Evolutionary conservation across 2,329 filamentous ascomycete genomes (phyloP), one percentile per base, ranked within the genome.

Genomic region (Ophiocordyceps sinensis): DNA sequence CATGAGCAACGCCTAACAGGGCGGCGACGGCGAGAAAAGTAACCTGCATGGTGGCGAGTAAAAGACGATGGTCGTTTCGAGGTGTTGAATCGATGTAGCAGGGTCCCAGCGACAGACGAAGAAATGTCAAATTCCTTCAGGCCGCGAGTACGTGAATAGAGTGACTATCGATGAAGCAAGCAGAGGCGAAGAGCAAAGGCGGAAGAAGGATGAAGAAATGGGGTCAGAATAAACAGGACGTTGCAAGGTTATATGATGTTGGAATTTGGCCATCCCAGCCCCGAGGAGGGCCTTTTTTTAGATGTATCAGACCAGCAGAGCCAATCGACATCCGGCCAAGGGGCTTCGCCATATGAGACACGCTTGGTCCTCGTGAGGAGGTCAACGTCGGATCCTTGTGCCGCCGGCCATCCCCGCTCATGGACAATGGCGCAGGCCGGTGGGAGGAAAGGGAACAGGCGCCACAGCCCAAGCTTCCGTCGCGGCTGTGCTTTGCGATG

Each of bases 21-120:
- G 70, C 63, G 46, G 70, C 57, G 34, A 70, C 53, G 47, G 61
- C 54, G 49, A 71, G 51, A 45, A 65, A 61, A 47, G 65, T 58
- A 61, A 72, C 68, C 45, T 69, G 65, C 73, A 77, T 77, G 47
- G 64, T 72, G 61, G 52, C 45, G 23, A 7, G 23, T 4, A 4
- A 5, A 26, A 5, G 9, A 39, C 41, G 43, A 46, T 43, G 41
- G 49, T 35, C 40, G 41, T 37, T 28, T 28, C 12, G 28, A 5
- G 36, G 39, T 14, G 11, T 28, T 28, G 17, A 36, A 13, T 7
- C 11, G 35, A 26, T 26, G 23, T 7, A 26, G 6, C 2, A 26
- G 23, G 23, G 23, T 7, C 23, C 23, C 23, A 26, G 23, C 23
- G 6, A 26, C 23, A 7, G 23, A 5, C 6, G 35, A 21, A 19